Conservation (phyloP, 768 basidiomycete species). For the Tulasnella sp. region DNA sequence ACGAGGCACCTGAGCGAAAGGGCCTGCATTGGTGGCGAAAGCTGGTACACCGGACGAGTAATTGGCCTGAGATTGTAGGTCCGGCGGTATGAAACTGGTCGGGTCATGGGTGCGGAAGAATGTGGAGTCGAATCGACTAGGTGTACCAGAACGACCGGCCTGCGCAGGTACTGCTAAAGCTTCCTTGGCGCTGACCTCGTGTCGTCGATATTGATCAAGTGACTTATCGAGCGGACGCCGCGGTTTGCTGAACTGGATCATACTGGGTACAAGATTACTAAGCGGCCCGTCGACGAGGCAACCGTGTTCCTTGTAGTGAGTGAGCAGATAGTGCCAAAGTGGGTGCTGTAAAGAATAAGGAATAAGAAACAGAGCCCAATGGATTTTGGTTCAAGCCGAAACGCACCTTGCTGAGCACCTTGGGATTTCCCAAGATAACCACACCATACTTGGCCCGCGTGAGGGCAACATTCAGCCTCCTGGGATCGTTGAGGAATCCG, state of each 20-base stretch:
- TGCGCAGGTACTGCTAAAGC: slow-evolving; percentile 34
- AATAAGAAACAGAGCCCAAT: background rate
- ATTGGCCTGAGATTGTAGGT: slow-evolving; percentile 93
- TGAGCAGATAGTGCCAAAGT: slow-evolving; percentile 94
- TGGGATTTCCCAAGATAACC: slow-evolving; percentile 99
- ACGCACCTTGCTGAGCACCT: slow-evolving; percentile 90
- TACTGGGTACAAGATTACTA: slow-evolving; percentile 90
- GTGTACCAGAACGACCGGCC: slow-evolving; percentile 66
- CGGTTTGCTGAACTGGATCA: slow-evolving; percentile 99
- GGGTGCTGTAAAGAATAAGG: slow-evolving; percentile 61
- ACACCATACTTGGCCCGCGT: slow-evolving; percentile 97
- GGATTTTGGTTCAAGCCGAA: background rate
- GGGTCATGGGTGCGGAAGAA: slow-evolving; percentile 96
- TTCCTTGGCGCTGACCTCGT: slow-evolving; percentile 86
- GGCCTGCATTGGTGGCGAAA: slow-evolving; percentile 51
- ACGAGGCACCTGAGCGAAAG: slow-evolving; percentile 57
- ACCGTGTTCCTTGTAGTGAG: slow-evolving; percentile 94
- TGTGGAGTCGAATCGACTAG: slow-evolving; percentile 88
- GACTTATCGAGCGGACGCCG: slow-evolving; percentile 79
- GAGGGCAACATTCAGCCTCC: slow-evolving; percentile 91
- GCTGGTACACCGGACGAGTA: slow-evolving; percentile 87
- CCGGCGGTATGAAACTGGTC: slow-evolving; percentile 86
- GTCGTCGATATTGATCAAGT: slow-evolving; percentile 87
- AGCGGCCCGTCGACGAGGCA: slow-evolving; percentile 93
- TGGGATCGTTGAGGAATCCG: slow-evolving; percentile 96